phyloP scores from a whole-genome alignment of 352 stramenopile genomes.

The Phytopythium kandeliae region DNA sequence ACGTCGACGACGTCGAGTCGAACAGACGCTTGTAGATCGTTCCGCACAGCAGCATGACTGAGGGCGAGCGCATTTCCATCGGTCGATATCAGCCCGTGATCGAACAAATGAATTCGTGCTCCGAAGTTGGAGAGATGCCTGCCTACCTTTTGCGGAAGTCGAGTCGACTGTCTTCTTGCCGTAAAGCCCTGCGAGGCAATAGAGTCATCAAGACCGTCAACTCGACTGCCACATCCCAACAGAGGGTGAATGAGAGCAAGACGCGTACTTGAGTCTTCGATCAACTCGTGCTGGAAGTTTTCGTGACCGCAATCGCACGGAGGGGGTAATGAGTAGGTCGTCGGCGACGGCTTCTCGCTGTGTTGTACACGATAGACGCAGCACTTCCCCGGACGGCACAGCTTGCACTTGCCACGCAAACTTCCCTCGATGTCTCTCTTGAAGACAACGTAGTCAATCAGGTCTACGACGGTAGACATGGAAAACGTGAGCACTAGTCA shows the following conservation, averaged over 20 bases:
- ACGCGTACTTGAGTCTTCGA: conserved; percentile 69
- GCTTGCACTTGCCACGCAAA: conserved; percentile 69
- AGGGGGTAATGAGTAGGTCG: conserved; percentile 18
- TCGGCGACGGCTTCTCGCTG: conserved; percentile 15
- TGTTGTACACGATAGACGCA: conserved; percentile 59
- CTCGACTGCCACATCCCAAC: background rate
- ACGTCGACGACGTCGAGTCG: conserved; percentile 38
- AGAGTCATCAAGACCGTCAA: conserved; percentile 10
- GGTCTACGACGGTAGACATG: conserved; percentile 26
- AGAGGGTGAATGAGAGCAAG: background rate
- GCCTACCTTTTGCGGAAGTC: conserved; percentile 56
- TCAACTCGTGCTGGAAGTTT: conserved; percentile 66
- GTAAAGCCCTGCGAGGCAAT: conserved; percentile 38
- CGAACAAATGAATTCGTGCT: no score
- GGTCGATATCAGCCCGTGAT: no score
- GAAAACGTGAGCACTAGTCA: background rate
- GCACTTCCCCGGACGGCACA: conserved; percentile 62
- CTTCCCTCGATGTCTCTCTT: conserved; percentile 56
- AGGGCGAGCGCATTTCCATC: background rate
- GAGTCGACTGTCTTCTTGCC: conserved; percentile 54
- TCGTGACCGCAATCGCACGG: conserved; percentile 69
- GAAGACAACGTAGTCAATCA: conserved; percentile 77
- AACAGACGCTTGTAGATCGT: conserved; percentile 73
- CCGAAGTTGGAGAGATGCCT: no score
- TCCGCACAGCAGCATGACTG: conserved; percentile 65